Evolutionary conservation across 208 protist species (phyloP), one percentile per base, ranked within the genome.

Genomic region (Crithidia acanthocephali): DNA sequence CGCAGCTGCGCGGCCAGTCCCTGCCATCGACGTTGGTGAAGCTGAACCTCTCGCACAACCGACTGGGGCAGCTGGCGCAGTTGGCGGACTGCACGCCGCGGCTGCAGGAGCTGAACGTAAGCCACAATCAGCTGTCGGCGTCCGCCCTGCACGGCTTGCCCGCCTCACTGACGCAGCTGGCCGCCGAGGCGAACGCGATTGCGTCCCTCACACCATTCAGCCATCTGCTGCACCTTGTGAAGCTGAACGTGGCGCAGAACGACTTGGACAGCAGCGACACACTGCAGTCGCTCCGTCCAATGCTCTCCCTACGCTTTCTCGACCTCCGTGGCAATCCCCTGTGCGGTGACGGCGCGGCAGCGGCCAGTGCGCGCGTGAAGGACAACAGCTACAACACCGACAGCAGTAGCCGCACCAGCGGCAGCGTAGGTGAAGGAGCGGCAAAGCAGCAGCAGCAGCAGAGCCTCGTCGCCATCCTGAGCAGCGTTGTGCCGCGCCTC

Each of bases 311-410:
- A 23, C 83, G 81, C 37, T 53, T 75, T 27, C 80, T 95, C 27
- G 90, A 95, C 50, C 13, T 93, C 20, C 72, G 80, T n/a, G 80
- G 80, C 18, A 93, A 92, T 60, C 81, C 80, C 13, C 53, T 88
- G 15, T 78, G 58, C 42, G 28, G 27, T 1, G 25, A 10, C 25
- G 16, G 18, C 6, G 61, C 28, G 0, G 0, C 35, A 40, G 35
- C 35, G 8, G 35, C 35, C 35, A 11, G 35, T 40, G 35, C 35
- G 5, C 8, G 35, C 8, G 35, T 11, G 11, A 40, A 11, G 35
- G 35, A 40, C 11, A 40, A 5, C 35, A 40, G 35, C 35, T 40
- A 5, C 35, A 40, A 57, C 2, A 30, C 27, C 53, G 30, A 25
- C 30, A 8, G 6, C 30, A 4, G 32, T 59, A n/a, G 16, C 25